Conservation (phyloP, 2,329 filamentous ascomycete genomes). For the Fusarium buharicum region DNA sequence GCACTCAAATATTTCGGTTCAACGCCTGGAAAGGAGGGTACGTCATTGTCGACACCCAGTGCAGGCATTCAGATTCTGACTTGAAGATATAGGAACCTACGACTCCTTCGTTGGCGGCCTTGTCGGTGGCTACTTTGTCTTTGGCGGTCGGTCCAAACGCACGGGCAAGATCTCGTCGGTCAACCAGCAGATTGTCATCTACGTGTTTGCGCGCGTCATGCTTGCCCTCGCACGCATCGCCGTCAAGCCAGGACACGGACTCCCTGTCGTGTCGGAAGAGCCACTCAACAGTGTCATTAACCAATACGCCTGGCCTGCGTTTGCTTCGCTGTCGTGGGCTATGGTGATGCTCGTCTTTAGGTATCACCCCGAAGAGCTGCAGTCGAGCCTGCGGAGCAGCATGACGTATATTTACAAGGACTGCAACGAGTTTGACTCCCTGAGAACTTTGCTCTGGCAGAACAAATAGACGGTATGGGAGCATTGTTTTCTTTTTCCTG, state of each 20-base stretch:
- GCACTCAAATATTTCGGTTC: conserved; percentile 71
- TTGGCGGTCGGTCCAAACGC: conserved; percentile 74
- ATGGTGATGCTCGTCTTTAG: conserved; percentile 95
- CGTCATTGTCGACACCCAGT: conserved; percentile 40
- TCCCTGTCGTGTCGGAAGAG: conserved; percentile 63
- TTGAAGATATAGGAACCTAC: conserved; percentile 64
- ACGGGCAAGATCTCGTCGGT: conserved; percentile 78
- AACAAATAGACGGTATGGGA: conserved; percentile 67
- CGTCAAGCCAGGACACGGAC: conserved; percentile 70
- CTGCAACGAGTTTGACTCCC: conserved; percentile 87
- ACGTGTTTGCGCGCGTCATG: conserved; percentile 92
- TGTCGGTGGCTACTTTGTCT: conserved; percentile 91
- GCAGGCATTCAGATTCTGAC: background rate
- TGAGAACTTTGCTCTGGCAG: conserved; percentile 86
- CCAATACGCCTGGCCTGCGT: conserved; percentile 88
- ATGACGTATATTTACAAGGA: conserved; percentile 98
- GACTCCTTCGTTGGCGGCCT: conserved; percentile 90
- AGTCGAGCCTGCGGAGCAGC: conserved; percentile 89
- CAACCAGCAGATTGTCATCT: conserved; percentile 97
- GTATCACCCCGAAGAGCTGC: conserved; percentile 89
- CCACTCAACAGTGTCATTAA: conserved; percentile 62
- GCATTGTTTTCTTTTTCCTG: background rate
- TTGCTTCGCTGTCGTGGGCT: conserved; percentile 91
- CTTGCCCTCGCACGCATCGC: conserved; percentile 85
- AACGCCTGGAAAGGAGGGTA: conserved; percentile 69